phyloP scores from a whole-genome alignment of 2,329 filamentous ascomycete genomes.

The Colletotrichum sp. region DNA sequence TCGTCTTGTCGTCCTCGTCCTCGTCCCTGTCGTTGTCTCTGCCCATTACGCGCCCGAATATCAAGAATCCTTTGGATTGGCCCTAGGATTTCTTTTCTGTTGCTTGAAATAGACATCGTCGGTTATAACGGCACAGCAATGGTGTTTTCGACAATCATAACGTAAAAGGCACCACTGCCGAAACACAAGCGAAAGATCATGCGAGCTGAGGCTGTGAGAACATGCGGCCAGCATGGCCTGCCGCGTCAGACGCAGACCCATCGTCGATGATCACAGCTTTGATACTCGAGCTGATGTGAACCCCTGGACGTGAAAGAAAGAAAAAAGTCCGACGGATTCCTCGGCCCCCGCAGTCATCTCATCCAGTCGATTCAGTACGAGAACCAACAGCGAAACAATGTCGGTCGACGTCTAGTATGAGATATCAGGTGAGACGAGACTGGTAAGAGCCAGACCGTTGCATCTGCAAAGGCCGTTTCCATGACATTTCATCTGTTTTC shows the following conservation, averaged over 20 bases:
- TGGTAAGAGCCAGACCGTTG: background rate
- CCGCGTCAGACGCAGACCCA: background rate
- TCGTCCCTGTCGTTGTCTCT: background rate
- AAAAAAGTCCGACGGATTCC: background rate
- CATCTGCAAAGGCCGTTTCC: background rate
- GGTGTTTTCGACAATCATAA: background rate
- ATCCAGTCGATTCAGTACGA: background rate
- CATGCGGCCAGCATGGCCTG: background rate
- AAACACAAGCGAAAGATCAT: background rate
- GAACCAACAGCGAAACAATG: background rate
- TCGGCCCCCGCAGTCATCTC: background rate
- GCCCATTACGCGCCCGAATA: background rate
- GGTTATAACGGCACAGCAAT: background rate
- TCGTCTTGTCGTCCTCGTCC: too few species aligned
- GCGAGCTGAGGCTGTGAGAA: background rate
- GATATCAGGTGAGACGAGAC: background rate
- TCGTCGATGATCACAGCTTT: background rate
- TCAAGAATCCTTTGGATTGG: background rate
- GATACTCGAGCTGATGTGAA: background rate
- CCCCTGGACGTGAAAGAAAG: background rate
- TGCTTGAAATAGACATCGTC: background rate
- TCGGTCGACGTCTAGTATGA: background rate
- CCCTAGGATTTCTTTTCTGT: fast-evolving
- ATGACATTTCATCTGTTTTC: background rate
- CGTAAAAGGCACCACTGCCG: background rate